These are phyloP conservation scores for Clarkia xantiana DNA, from an alignment of 345 rosid species.

Conservation along the genomic window DNA sequence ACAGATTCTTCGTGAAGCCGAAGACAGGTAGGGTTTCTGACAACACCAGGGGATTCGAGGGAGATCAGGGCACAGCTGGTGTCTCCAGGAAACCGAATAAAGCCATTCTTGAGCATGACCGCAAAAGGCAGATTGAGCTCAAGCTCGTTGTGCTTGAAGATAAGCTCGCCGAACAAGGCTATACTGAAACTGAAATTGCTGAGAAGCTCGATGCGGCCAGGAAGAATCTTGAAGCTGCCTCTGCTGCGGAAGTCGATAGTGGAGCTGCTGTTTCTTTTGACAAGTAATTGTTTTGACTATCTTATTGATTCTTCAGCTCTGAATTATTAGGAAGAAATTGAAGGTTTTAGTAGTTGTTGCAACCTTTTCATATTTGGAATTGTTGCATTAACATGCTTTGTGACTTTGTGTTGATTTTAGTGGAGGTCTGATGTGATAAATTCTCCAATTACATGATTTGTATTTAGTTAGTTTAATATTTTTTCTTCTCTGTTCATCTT, in stretches of 20 bases:
- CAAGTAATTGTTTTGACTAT: slow-evolving; percentile 16
- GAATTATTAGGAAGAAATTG: too few relatives aligned
- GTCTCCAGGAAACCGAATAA: slow-evolving; percentile 65
- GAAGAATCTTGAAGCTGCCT: slow-evolving; percentile 44
- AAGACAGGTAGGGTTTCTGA: slow-evolving; percentile 57
- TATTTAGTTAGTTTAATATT: too few relatives aligned
- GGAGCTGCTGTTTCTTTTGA: slow-evolving; percentile 13
- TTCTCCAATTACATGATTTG: too few relatives aligned
- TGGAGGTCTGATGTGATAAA: too few relatives aligned
- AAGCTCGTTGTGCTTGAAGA: slow-evolving; percentile 72
- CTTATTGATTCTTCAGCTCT: background rate
- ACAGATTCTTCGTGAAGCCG: slow-evolving; percentile 68
- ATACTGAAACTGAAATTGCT: slow-evolving; percentile 62
- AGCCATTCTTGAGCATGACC: slow-evolving; percentile 83
- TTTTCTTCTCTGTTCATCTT: too few relatives aligned
- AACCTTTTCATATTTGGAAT: too few relatives aligned
- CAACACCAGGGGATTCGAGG: slow-evolving; percentile 47
- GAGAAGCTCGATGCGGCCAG: slow-evolving; percentile 76
- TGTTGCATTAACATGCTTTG: too few relatives aligned
- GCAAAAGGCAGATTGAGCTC: slow-evolving; percentile 87
- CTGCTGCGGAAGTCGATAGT: slow-evolving; percentile 27
- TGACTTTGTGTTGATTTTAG: too few relatives aligned
- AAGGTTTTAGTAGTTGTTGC: too few relatives aligned
- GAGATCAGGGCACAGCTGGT: slow-evolving; percentile 75
- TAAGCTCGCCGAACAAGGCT: slow-evolving; percentile 68